Evolutionary conservation across 345 rosid species (phyloP), one percentile per base, ranked within the genome.

Genomic region (Linum trigynum): DNA sequence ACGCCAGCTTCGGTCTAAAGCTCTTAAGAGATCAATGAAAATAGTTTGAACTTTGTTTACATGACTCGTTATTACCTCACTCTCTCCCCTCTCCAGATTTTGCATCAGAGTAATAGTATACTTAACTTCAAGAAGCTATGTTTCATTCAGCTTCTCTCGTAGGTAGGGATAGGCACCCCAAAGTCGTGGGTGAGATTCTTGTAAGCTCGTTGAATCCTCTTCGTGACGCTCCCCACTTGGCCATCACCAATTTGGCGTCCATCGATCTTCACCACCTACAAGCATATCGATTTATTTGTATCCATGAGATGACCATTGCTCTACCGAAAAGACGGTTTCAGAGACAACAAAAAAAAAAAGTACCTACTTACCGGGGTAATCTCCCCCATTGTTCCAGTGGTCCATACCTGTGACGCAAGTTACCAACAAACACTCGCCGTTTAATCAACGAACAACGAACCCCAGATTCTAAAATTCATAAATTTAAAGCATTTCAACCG

Each of bases 321-420:
- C 10, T 15, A 57, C 32, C 15, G 32, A 57, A 55, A n/a, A 38
- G 37, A 12, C 10, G 11, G n/a, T n/a, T n/a, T n/a, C n/a, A n/a
- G n/a, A n/a, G n/a, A n/a, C n/a, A n/a, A n/a, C n/a, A n/a, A n/a
- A n/a, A n/a, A n/a, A n/a, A n/a, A 7, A 23, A 38, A 39, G 17
- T 53, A 61, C 9, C 35, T 36, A 66, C 88, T 77, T 72, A 83
- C 95, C 65, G 92, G 95, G 38, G 85, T 87, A 57, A 89, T 78
- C 75, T 91, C 98, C 77, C 98, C 95, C 96, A 87, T 89, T 7
- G 95, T 89, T 75, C 98, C 96, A 0, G 96, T 91, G 23, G 96
- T 89, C 89, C 88, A 91, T 23, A 85, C 92, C 98, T 91, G 79
- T 65, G n/a, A n/a, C n/a, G n/a, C n/a, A n/a, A n/a, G n/a, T n/a